Conservation (phyloP, 306 rosid species). For the Vigna mungo region DNA sequence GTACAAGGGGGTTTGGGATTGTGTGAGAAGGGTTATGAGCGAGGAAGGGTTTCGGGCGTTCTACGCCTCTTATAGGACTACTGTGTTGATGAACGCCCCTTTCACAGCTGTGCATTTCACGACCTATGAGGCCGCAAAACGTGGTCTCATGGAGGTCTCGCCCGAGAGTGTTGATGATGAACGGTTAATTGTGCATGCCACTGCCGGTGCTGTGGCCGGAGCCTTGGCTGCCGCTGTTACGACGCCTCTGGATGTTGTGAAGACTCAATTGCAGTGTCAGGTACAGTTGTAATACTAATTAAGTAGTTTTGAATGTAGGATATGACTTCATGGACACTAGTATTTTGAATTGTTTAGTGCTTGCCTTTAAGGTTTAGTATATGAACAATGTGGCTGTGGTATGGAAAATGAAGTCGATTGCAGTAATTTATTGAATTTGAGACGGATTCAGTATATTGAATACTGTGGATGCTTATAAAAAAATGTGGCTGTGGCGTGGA, state of each 20-base stretch:
- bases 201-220: slow-evolving; percentile 83
- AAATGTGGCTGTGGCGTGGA: slow-evolving; percentile 2
- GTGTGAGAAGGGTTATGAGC: slow-evolving; percentile 67
- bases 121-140: slow-evolving; percentile 69
- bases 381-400: background rate
- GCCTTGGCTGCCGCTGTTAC: slow-evolving; percentile 73
- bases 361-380: background rate
- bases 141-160: slow-evolving; percentile 62
- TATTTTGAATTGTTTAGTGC: slow-evolving; percentile 8
- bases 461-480: background rate
- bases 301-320: background rate
- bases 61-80: slow-evolving; percentile 83
- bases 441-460: background rate
- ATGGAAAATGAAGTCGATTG: background rate
- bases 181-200: slow-evolving; percentile 72
- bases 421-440: background rate
- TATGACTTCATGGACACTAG: background rate
- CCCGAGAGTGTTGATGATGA: slow-evolving; percentile 65
- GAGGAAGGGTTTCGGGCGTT: slow-evolving; percentile 82
- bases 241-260: slow-evolving; percentile 85
- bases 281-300: slow-evolving; percentile 30
- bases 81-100: slow-evolving; percentile 84
- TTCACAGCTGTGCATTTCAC: slow-evolving; percentile 78
- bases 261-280: slow-evolving; percentile 88
- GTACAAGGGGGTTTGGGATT: slow-evolving; percentile 78